Evolutionary conservation across 2,329 filamentous ascomycete genomes (phyloP).

Genomic region (Chaetomiaceae sp.): DNA sequence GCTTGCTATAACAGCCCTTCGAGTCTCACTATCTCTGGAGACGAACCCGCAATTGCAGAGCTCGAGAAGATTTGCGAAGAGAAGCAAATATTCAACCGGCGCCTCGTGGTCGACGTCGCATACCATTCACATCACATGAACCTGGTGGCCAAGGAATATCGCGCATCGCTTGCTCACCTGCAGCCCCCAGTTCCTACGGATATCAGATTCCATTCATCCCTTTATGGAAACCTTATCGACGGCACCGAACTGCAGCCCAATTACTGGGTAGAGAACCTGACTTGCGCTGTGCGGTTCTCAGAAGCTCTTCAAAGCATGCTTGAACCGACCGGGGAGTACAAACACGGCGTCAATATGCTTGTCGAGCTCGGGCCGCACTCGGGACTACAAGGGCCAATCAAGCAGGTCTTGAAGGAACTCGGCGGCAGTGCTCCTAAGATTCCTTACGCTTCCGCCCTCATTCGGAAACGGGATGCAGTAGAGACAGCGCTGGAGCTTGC

Average conservation of each 20-base stretch:
- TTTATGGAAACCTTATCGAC: slow-evolving; percentile 35
- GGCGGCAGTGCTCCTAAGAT: slow-evolving; percentile 24
- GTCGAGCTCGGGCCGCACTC: slow-evolving; percentile 31
- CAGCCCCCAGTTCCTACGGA: slow-evolving; percentile 25
- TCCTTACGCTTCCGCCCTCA: slow-evolving; percentile 29
- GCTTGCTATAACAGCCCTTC: slow-evolving; percentile 29
- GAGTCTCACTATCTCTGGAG: slow-evolving; percentile 29
- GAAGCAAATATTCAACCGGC: slow-evolving; percentile 40
- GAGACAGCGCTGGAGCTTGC: slow-evolving; percentile 38
- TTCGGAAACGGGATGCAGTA: slow-evolving; percentile 27
- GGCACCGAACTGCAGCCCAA: slow-evolving; percentile 34
- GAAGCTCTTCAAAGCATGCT: slow-evolving; percentile 35
- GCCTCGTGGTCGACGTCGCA: slow-evolving; percentile 45
- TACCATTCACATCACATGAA: slow-evolving; percentile 53
- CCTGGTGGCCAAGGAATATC: slow-evolving; percentile 38
- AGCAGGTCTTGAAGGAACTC: slow-evolving; percentile 28
- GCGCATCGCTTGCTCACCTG: slow-evolving; percentile 33
- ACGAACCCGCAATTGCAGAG: slow-evolving; percentile 30
- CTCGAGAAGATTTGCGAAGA: slow-evolving; percentile 47
- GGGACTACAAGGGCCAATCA: slow-evolving; percentile 30
- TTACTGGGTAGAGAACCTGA: slow-evolving; percentile 45
- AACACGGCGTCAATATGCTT: slow-evolving; percentile 26
- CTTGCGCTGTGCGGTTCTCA: slow-evolving; percentile 42
- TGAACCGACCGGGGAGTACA: slow-evolving; percentile 34
- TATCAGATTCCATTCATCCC: slow-evolving; percentile 42